Conservation (phyloP, 768 basidiomycete species). For the Trametes cubensis region DNA sequence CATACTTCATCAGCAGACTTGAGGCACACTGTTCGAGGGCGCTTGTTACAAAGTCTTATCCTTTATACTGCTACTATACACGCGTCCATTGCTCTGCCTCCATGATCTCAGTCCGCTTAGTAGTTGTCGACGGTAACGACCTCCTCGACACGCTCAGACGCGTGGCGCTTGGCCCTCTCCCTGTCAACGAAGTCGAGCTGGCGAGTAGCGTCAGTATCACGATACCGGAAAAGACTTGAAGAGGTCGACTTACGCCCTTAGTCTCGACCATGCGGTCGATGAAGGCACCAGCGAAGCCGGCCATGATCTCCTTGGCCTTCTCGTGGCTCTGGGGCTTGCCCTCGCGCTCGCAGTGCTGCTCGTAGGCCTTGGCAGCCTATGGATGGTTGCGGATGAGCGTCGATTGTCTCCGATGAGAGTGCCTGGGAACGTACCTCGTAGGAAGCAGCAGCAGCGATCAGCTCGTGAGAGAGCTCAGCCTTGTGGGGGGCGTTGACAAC, state of each 20-base stretch:
- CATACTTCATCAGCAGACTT: too few species aligned
- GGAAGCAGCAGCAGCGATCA: slow-evolving; percentile 67
- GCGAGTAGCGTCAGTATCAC: not conserved
- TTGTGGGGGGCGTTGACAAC: slow-evolving; percentile 54
- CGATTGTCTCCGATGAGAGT: not conserved
- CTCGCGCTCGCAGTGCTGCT: slow-evolving; percentile 51
- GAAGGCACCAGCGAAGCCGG: slow-evolving; percentile 57
- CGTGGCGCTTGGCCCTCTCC: slow-evolving; percentile 43
- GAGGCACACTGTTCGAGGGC: too few species aligned
- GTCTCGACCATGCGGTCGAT: slow-evolving; percentile 59
- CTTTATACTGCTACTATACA: slow-evolving; percentile 12
- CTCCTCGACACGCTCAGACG: slow-evolving; percentile 1
- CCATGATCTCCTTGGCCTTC: slow-evolving; percentile 60
- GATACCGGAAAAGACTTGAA: not conserved
- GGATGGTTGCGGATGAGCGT: not conserved
- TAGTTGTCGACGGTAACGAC: slow-evolving; percentile 17
- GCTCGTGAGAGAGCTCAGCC: slow-evolving; percentile 62
- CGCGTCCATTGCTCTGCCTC: not conserved
- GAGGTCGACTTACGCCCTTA: slow-evolving; percentile 46
- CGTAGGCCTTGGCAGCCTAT: slow-evolving; percentile 66
- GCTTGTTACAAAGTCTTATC: too few species aligned
- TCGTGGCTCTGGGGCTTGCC: slow-evolving; percentile 55
- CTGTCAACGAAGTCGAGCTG: slow-evolving; percentile 50
- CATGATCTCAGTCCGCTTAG: not conserved
- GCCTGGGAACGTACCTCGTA: slow-evolving; percentile 49